A percentile compares a stretch with the other conserved stretches of the same genome.
These are phyloP conservation scores for Nemania abortiva DNA, from an alignment of 2,329 filamentous ascomycete genomes.

Conservation along the genomic window DNA sequence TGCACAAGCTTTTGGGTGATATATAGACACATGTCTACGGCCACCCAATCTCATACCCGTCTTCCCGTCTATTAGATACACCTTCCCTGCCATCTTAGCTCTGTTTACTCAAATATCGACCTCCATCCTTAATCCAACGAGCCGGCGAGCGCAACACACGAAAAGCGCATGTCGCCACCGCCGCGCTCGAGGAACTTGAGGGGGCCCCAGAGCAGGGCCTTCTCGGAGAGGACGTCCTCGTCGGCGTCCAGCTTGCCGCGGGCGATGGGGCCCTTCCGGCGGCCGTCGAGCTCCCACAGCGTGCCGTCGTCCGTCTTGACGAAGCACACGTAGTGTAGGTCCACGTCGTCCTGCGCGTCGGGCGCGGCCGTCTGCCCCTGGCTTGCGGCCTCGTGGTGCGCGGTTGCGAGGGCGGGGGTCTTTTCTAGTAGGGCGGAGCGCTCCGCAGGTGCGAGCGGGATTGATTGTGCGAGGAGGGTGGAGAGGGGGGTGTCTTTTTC, in stretches of 20 bases:
- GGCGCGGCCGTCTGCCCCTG: slow-evolving; percentile 85
- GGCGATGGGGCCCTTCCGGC: slow-evolving; percentile 67
- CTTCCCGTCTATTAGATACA: not conserved
- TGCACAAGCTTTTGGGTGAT: not conserved
- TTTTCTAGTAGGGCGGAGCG: slow-evolving; percentile 82
- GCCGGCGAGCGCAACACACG: slow-evolving; percentile 67
- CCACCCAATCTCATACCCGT: not conserved
- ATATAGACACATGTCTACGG: not conserved
- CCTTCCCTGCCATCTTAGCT: not conserved
- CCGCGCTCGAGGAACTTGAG: slow-evolving; percentile 68
- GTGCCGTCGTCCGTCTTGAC: slow-evolving; percentile 77
- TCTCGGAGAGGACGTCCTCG: slow-evolving; percentile 81
- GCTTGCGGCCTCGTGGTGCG: slow-evolving; percentile 81
- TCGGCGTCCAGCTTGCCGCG: slow-evolving; percentile 66
- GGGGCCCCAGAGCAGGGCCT: slow-evolving; percentile 77
- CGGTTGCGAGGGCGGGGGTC: slow-evolving; percentile 78
- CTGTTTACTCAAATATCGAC: not conserved
- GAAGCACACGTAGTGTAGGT: slow-evolving; percentile 96
- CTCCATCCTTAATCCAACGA: slow-evolving; percentile 58
- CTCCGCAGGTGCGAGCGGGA: slow-evolving; percentile 72
- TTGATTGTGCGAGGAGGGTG: slow-evolving; percentile 75
- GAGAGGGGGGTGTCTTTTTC: slow-evolving; percentile 68
- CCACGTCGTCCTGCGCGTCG: slow-evolving; percentile 81
- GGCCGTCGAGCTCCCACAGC: slow-evolving; percentile 71
- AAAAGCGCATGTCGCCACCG: slow-evolving; percentile 69